Base-by-base conservation (phyloP, 75 land plant genomes). In the Sequoiadendron giganteum region DNA sequence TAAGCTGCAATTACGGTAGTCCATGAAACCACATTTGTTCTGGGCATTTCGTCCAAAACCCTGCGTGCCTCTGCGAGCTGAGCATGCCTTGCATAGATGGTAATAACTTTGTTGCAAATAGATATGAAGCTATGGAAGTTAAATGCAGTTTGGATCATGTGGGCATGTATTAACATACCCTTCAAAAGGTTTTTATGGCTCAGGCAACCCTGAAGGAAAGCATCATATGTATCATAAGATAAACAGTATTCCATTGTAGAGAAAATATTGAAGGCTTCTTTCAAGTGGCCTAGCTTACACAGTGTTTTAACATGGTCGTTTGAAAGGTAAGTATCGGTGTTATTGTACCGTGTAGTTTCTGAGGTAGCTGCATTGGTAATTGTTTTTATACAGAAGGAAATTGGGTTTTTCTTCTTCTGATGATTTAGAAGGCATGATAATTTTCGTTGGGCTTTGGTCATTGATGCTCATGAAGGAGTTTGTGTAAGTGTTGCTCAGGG, bases 1-100 rank as follows among this genome's bases (percentile, higher is more conserved):
- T 86, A 90, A 11, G 89, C 92, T 72, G 82, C 38, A 85, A 92
- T 90, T 70, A 90, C 80, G 11, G 87, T 86, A 79, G 83, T 90
- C 93, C 93, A 92, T 38, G 87, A 73, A 73, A 90, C 86, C 25
- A 58, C 47, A 28, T 92, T 87, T 81, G 72, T 76, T 14, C 47
- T 61, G 19, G 77, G 72, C 92, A 88, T 89, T 87, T 83, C 70
- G 21, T 89, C 83, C 52, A 92, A 91, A 65, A 92, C 43, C 39
- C 87, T 75, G 16, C 87, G 48, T 34, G 89, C 92, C 47, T 91
- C 87, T 3, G 10, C 47, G 25, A 91, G 19, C 16, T 19, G 58
- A 7, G 83, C 88, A 78, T 81, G 86, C 79, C 91, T 92, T n/a
- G 83, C 88, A 82, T 92, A 92, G 89, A 92, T 89, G 8, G 91